phyloP scores from a whole-genome alignment of 768 basidiomycete species.

The Suillus sp. region DNA sequence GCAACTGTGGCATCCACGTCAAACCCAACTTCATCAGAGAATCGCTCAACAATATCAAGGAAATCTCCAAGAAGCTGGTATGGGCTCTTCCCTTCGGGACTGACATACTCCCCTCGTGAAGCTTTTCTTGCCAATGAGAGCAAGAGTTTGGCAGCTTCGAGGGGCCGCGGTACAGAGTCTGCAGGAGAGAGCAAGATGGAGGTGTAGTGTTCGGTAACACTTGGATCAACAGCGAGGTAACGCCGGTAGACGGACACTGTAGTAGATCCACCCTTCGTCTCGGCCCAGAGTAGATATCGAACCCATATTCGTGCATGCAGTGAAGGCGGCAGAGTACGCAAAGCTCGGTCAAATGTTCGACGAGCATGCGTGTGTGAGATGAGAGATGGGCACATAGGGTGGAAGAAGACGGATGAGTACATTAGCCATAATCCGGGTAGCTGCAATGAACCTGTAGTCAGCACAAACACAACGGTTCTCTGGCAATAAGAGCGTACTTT shows the following conservation, averaged over 20 bases:
- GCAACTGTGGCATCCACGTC: slow-evolving; percentile 73
- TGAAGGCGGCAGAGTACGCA: slow-evolving; percentile 92
- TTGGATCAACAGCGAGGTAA: slow-evolving; percentile 82
- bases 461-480: slow-evolving; percentile 9
- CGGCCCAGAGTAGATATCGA: slow-evolving; percentile 91
- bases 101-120: slow-evolving; percentile 76
- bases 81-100: slow-evolving; percentile 92
- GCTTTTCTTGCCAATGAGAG: slow-evolving; percentile 85
- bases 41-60: slow-evolving; percentile 87
- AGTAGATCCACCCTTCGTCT: slow-evolving; percentile 75
- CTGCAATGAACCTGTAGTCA: slow-evolving; percentile 41
- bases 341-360: slow-evolving; percentile 89
- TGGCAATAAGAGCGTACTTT: slow-evolving; percentile 54
- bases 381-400: slow-evolving; percentile 83
- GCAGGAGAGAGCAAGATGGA: slow-evolving; percentile 60
- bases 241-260: slow-evolving; percentile 84
- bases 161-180: slow-evolving; percentile 69
- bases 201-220: slow-evolving; percentile 78
- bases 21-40: slow-evolving; percentile 90
- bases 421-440: slow-evolving; percentile 93
- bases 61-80: slow-evolving; percentile 93
- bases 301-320: slow-evolving; percentile 92
- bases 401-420: slow-evolving; percentile 88
- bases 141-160: slow-evolving; percentile 92
- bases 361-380: slow-evolving; percentile 91